Conservation (phyloP, 1,284 basidiomycete genomes). For the Mycosarcoma mackinlayi region DNA sequence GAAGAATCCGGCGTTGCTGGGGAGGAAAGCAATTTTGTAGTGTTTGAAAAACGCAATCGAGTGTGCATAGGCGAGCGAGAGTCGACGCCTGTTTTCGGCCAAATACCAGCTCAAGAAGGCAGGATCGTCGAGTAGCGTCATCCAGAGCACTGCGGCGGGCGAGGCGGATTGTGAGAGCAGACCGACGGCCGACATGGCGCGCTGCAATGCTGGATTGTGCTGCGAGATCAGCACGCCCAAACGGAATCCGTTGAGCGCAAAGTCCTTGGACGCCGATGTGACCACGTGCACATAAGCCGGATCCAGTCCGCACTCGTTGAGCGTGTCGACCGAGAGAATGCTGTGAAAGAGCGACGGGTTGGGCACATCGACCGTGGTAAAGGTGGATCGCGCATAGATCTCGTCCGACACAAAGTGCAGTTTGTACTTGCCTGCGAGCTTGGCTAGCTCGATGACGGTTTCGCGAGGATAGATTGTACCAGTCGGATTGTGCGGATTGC, state of each 20-base stretch:
- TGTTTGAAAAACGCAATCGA: conserved; percentile 26
- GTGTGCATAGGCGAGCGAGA: conserved; percentile 36
- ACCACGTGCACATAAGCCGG: conserved; percentile 51
- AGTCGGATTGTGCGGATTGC: conserved; percentile 61
- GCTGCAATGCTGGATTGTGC: conserved; percentile 41
- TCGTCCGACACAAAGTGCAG: conserved; percentile 61
- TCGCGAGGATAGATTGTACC: conserved; percentile 54
- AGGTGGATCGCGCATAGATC: conserved; percentile 58
- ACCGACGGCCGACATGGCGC: conserved; percentile 35
- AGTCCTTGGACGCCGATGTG: conserved; percentile 57
- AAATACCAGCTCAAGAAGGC: conserved; percentile 52
- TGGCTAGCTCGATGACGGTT: conserved; percentile 45
- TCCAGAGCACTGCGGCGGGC: conserved; percentile 42
- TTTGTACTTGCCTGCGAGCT: conserved; percentile 48
- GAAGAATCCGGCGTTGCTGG: conserved; percentile 53
- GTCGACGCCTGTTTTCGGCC: conserved; percentile 41
- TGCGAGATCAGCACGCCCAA: conserved; percentile 54
- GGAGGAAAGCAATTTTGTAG: conserved; percentile 38
- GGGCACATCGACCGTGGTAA: conserved; percentile 19
- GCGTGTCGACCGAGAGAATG: conserved; percentile 51
- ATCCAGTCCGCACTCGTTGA: conserved; percentile 32
- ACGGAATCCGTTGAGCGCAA: conserved; percentile 59
- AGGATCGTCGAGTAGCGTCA: conserved; percentile 38
- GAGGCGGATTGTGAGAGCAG: conserved; percentile 39
- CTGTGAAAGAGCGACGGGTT: conserved; percentile 41